Percentiles rank a stretch among this genome's conserved stretches.
Conservation (phyloP, 2,329 filamentous ascomycete species). For the Cladosporium colombiae region DNA sequence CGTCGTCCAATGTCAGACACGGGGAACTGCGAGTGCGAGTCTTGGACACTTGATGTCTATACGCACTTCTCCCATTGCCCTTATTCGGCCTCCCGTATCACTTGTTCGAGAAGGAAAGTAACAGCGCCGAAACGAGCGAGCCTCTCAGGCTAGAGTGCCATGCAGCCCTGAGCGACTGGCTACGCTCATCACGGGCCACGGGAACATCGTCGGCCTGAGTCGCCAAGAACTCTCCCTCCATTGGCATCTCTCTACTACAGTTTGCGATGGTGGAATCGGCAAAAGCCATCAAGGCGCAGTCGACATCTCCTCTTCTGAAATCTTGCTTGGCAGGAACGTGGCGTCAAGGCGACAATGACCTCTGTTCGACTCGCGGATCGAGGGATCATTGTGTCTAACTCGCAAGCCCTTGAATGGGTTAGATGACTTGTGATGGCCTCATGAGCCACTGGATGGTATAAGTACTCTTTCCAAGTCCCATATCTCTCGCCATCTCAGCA, state of each 20-base stretch:
- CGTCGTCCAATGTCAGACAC: neutral
- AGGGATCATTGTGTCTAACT: neutral
- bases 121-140: neutral
- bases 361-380: neutral
- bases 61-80: no score
- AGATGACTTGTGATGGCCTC: neutral
- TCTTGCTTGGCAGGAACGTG: slow-evolving; percentile 4
- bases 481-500: neutral
- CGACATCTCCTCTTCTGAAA: neutral
- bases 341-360: neutral
- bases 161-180: neutral
- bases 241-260: neutral
- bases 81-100: neutral
- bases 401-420: neutral
- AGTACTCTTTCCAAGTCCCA: neutral
- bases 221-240: neutral
- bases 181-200: neutral
- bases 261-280: neutral
- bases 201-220: neutral
- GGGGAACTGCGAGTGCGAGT: neutral
- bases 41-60: neutral
- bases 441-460: neutral
- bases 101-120: neutral
- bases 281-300: slow-evolving; percentile 7
- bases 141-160: neutral